Evolutionary conservation across 1,139 yeast genomes (phyloP), one percentile per base, ranked within the genome.

Genomic region (Saccharomyces hybrid): DNA sequence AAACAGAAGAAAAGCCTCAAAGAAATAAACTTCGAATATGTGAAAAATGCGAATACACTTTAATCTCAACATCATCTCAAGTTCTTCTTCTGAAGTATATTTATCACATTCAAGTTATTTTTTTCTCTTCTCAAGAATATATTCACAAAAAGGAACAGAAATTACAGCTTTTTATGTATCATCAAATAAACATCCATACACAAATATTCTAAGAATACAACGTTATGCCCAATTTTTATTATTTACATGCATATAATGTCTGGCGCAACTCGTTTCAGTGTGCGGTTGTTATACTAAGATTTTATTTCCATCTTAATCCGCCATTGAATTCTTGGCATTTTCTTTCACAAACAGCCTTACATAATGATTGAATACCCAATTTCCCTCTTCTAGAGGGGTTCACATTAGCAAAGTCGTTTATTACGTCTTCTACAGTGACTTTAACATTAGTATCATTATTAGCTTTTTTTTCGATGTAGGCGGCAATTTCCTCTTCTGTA

Each of bases 381-480:
- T 86, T 87, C 59, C 76, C 73, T 62, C 75, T 65, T 73, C 80
- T 75, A 56, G 72, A 69, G n/a, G 58, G 52, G 55, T 64, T 57
- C 31, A 57, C 53, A 53, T 70, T 71, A 50, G 76, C 72, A 69
- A 89, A 89, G 69, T 83, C 82, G 59, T 78, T 78, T 56, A 82
- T 58, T 6, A 85, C 84, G 64, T 88, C 95, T 50, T 72, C 68
- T 52, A 81, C 82, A 8, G 93, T 83, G 27, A 86, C 86, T 69
- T 86, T 81, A 69, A 79, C 82, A 41, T 83, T 76, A 63, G 88
- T 78, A 61, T 80, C 78, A 14, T 84, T 75, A 32, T 81, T 83
- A 63, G 82, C 88, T 82, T 66, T 61, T n/a, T 72, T 72, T 1
- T 66, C 60, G 27, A 76, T 59, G 26, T 66, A 58, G 16, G 64